These are phyloP conservation scores for Fusarium liriodendri DNA, from an alignment of 2,329 filamentous ascomycete genomes.

Conservation along the genomic window DNA sequence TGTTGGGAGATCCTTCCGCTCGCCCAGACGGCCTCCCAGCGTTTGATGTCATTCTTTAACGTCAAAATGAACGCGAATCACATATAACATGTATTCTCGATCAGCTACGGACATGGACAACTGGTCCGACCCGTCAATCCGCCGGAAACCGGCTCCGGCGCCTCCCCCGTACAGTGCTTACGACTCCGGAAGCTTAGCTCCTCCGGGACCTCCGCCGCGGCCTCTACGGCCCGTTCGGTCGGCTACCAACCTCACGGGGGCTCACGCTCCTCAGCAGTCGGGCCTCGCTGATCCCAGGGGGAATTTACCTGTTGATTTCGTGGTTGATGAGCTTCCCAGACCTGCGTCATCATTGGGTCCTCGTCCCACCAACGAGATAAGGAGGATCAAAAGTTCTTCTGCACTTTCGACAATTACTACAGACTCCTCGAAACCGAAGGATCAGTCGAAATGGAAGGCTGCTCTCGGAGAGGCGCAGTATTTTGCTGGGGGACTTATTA, in stretches of 20 bases:
- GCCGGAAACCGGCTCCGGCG: slow-evolving; percentile 25
- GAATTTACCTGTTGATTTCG: slow-evolving; percentile 36
- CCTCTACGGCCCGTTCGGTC: slow-evolving; percentile 42
- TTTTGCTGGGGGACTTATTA: slow-evolving; percentile 73
- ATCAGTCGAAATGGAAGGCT: slow-evolving; percentile 55
- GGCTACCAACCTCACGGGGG: slow-evolving; percentile 40
- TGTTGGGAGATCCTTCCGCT: not conserved
- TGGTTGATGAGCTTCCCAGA: slow-evolving; percentile 38
- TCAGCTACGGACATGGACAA: slow-evolving; percentile 14
- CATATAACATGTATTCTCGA: not conserved
- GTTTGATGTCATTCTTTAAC: not conserved
- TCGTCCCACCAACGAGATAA: slow-evolving; percentile 37
- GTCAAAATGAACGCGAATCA: not conserved
- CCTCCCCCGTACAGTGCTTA: slow-evolving; percentile 33
- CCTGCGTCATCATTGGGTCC: slow-evolving; percentile 22
- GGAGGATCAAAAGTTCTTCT: slow-evolving; percentile 49
- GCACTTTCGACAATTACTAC: slow-evolving; percentile 34
- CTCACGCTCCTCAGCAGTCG: slow-evolving; percentile 36
- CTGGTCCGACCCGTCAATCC: slow-evolving; percentile 22
- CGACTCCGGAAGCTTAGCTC: slow-evolving; percentile 20
- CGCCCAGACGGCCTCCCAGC: slow-evolving; percentile 16
- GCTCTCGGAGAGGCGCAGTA: slow-evolving; percentile 70
- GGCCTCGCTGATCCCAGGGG: slow-evolving; percentile 35
- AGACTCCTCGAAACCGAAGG: slow-evolving; percentile 32
- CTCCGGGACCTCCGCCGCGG: slow-evolving; percentile 28